Base-by-base conservation (phyloP, 164 flowering plant species). In the Stephania japonica region DNA sequence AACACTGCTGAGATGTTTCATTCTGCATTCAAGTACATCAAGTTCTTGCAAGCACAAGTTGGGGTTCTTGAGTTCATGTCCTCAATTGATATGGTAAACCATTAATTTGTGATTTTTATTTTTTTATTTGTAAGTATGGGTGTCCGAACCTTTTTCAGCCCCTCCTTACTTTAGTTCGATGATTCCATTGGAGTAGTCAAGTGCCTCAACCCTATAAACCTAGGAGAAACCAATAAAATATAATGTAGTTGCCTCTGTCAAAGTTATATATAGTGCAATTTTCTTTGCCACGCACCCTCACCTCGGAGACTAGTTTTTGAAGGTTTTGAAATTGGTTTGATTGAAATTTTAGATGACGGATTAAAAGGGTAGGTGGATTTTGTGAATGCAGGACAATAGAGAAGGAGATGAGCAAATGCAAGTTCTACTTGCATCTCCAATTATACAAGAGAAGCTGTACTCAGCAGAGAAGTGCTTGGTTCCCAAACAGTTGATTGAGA, bases 1-100 rank as follows among this genome's bases (percentile, higher is more conserved):
- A 94, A 90, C 84, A 94, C 98, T 4, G 97, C 97, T 27, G 89
- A 94, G 47, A 94, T 94, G 98, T 74, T 94, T 43, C 88, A 87
- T 18, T 85, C 96, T 80, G 93, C 93, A 69, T 84, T 59, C 72
- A 90, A 89, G 77, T 92, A 89, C 71, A 87, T 94, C 56, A 85
- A 87, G 75, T 92, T 69, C 81, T 71, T 94, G 83, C 92, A 89
- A 70, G 92, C 97, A 13, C 97, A 91, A 79, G 72, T 89, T 75
- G 85, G 77, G 7, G 38, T 91, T 80, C 89, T 94, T 72, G 73
- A 83, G 66, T 76, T 78, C 70, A 81, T 83, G 78, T 76, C 47
- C 0, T 72, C 86, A 42, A 41, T 38, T 56, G 21, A 19, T 70
- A 43, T 42, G 70, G 70, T 68, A 43, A 68, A 1, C 43, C 18